Evolutionary conservation across 495 filamentous ascomycete genomes (phyloP), one percentile per base, ranked within the genome.

Genomic region (Xylaria scruposa): DNA sequence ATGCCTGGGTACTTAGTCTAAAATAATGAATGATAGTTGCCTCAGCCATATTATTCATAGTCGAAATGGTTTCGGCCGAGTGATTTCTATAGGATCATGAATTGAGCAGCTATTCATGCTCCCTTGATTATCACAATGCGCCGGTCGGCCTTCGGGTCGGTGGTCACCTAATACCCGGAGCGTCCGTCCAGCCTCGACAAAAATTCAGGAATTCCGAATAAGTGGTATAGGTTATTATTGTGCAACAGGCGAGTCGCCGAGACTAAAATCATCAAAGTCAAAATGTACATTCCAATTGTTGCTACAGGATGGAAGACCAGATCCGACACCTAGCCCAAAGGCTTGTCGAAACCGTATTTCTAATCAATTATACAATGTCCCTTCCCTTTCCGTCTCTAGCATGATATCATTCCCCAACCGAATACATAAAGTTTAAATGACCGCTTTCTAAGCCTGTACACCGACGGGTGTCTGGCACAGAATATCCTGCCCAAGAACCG

Each of bases 401-500:
- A 56, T 13, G 6, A 9, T 26, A 6, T 26, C 13, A 7, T 7
- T 7, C 15, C 12, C 13, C 3, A 31, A 10, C 10, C 51, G 5
- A 29, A 29, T 13, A 54, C 2, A 13, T 29, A 51, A 8, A 24
- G 0, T 21, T 12, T 5, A 49, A 17, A 49, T n/a, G 49, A 53
- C 0, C 21, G 9, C 24, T 26, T 53, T 38, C 15, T 56, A 67
- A 6, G 7, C 71, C 5, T n/a, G 21, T 17, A 83, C 81, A 5
- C 82, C 82, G 24, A 70, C 47, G 5, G 82, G 81, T 8, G 75
- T 78, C 47, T 83, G 26, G 81, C 82, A 84, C 10, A 84, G 77
- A 12, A 84, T 19, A 15, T 33, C 81, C 67, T 83, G 81, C 13
- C 68, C 81, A n/a, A 83, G 78, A 44, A 82, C 60, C 4, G 83